phyloP scores from a whole-genome alignment of 805 yeast genomes.

The Debaryomyces castellii region DNA sequence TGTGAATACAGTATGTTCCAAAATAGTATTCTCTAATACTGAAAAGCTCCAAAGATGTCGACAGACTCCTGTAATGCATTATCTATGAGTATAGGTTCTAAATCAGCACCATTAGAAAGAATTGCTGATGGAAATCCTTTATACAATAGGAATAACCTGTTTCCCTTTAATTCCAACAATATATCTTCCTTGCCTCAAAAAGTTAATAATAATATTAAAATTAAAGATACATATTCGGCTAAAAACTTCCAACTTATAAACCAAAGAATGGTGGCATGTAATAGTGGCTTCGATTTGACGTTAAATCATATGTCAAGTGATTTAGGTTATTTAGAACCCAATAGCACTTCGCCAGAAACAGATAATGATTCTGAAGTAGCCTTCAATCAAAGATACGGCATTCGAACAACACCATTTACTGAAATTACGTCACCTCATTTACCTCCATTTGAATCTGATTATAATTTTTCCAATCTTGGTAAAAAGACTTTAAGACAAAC shows the following conservation, averaged over 20 bases:
- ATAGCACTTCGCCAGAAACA: neutral
- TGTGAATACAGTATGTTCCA: neutral
- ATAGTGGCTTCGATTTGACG: too few species aligned
- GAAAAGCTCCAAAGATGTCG: neutral
- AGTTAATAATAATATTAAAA: too few species aligned
- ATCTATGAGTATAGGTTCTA: too few species aligned
- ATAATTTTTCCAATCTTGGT: neutral
- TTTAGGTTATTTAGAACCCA: neutral
- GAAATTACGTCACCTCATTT: constrained; percentile 13
- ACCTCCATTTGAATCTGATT: constrained; percentile 19
- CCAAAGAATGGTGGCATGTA: too few species aligned
- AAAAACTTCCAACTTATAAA: too few species aligned
- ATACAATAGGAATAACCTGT: neutral
- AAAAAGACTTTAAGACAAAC: constrained; percentile 5
- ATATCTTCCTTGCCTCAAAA: too few species aligned
- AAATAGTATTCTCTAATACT: neutral
- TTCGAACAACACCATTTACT: neutral
- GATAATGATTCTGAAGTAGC: neutral
- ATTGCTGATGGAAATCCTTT: neutral
- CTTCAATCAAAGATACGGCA: neutral
- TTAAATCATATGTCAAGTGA: too few species aligned
- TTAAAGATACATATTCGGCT: too few species aligned
- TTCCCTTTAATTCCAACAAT: neutral
- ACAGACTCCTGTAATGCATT: too few species aligned
- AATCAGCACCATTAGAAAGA: neutral